Evolutionary conservation across 2,329 filamentous ascomycete genomes (phyloP), one percentile per base, ranked within the genome.

Genomic region (Emmonsiellopsis sp.): DNA sequence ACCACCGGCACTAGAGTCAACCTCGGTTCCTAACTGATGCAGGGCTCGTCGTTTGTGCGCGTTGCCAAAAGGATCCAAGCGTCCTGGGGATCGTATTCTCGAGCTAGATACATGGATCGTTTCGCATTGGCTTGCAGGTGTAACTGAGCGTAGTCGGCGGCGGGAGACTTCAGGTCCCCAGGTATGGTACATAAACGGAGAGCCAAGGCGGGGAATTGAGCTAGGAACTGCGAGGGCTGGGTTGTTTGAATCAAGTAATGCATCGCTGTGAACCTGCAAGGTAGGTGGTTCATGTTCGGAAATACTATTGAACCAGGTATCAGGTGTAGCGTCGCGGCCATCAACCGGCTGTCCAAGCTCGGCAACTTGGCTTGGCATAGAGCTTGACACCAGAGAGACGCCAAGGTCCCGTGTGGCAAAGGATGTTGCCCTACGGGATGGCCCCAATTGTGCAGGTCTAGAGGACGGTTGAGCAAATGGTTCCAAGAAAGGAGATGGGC

Each of bases 11-110:
- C 73, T 72, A 17, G 74, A 71, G 56, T 72, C 74, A 37, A 73
- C 63, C 51, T 77, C 71, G 31, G 81, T 76, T 54, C 81, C 77
- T 44, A 80, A 66, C 55, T 76, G 76, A 54, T 77, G 74, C 42
- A 77, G 72, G 55, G 81, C 80, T 53, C 81, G 78, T 54, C 81
- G 77, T 63, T 83, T 82, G 60, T 80, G 74, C 2, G 75, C 73
- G 47, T 76, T 77, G 7, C 76, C 72, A 33, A 77, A 72, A 3
- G 79, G 73, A 53, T 81, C 77, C 55, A 82, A 68, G 55, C 78
- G 77, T 43, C 82, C 74, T 13, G 81, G 80, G 3, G 81, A 79
- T 51, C 71, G 69, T 27, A 74, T 55, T 51, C 71, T 67, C 36
- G 68, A 68, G 32, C 70, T 71, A 11, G 71, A 70, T 9, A 69